Conservation (phyloP, 345 rosid genomes). For the Ricinus communis region DNA sequence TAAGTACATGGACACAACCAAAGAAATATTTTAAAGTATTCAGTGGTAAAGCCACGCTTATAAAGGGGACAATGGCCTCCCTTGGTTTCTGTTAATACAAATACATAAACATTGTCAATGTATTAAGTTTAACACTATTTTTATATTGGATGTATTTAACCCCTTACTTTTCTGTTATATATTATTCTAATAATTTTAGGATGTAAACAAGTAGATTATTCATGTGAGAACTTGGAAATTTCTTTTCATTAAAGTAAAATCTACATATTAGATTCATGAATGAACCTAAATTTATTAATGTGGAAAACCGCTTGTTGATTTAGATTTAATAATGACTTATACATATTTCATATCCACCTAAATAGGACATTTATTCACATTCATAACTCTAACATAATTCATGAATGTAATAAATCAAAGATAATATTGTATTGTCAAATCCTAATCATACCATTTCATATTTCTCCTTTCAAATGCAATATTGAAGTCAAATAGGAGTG, state of each 20-base stretch:
- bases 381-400: not conserved
- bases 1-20: not conserved
- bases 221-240: no score
- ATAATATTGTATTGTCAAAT: no score
- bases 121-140: not conserved
- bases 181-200: no score
- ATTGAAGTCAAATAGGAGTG: no score
- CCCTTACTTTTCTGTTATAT: not conserved
- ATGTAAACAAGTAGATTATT: no score
- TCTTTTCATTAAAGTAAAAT: no score
- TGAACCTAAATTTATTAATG: not conserved
- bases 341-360: not conserved
- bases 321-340: not conserved
- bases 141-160: not conserved
- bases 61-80: not conserved
- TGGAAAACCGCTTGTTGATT: not conserved
- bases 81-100: not conserved
- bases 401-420: not conserved
- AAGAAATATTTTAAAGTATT: not conserved
- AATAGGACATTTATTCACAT: not conserved
- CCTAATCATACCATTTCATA: no score
- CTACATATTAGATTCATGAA: not conserved
- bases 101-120: not conserved
- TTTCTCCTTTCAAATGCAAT: no score
- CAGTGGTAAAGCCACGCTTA: not conserved